These are phyloP conservation scores for Leccinum subgranulosum DNA, from an alignment of 768 basidiomycete species.

Conservation along the genomic window DNA sequence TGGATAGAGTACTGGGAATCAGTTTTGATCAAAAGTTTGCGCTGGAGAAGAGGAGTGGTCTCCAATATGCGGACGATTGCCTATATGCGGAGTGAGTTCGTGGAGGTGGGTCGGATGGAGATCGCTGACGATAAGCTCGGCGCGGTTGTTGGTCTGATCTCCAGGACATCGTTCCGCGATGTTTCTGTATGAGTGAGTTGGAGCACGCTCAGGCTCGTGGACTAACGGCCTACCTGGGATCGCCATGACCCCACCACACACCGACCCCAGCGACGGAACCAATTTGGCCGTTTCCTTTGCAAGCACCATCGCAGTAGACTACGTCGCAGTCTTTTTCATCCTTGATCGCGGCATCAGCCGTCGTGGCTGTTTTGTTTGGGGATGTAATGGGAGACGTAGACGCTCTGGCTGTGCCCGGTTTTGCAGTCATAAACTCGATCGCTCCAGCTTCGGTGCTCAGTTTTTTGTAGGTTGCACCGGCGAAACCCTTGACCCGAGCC, in stretches of 20 bases:
- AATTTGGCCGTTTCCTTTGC: slow-evolving; percentile 71
- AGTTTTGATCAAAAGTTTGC: slow-evolving; percentile 69
- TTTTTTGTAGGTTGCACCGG: slow-evolving; percentile 64
- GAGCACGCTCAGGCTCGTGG: neutral
- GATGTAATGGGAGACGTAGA: slow-evolving; percentile 20
- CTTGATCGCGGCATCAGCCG: slow-evolving; percentile 4
- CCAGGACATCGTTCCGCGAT: slow-evolving; percentile 80
- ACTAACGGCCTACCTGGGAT: slow-evolving; percentile 45
- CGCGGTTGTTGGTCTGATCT: slow-evolving; percentile 82
- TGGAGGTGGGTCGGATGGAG: slow-evolving; percentile 20
- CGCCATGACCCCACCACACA: slow-evolving; percentile 80
- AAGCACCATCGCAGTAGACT: slow-evolving; percentile 89
- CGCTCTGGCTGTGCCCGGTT: slow-evolving; percentile 17
- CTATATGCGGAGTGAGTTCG: slow-evolving; percentile 44
- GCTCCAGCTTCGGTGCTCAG: slow-evolving; percentile 59
- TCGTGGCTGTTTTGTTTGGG: slow-evolving; percentile 21
- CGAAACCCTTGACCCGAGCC: slow-evolving; percentile 62
- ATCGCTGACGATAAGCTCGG: slow-evolving; percentile 70
- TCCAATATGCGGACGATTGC: slow-evolving; percentile 84
- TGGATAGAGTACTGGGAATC: slow-evolving; percentile 84
- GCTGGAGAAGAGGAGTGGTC: slow-evolving; percentile 53
- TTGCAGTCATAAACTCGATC: slow-evolving; percentile 45
- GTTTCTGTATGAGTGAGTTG: slow-evolving; percentile 50
- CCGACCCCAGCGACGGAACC: slow-evolving; percentile 78
- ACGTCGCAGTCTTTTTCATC: slow-evolving; percentile 38